Evolutionary conservation across 208 protist genomes (phyloP).

Genomic region (Acanthamoeba healyi): DNA sequence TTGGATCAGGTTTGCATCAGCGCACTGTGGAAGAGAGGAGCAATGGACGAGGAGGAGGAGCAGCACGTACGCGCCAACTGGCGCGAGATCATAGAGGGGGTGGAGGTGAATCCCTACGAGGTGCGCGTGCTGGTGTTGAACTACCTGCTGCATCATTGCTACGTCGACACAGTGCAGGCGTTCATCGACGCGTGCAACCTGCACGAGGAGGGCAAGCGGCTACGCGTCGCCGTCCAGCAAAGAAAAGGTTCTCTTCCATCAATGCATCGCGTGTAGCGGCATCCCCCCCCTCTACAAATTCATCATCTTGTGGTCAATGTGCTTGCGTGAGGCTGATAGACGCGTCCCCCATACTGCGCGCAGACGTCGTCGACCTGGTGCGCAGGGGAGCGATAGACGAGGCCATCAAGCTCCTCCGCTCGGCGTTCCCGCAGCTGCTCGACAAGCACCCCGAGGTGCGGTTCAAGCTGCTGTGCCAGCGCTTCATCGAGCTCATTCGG

Average conservation of each 20-base stretch:
- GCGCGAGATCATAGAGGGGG: slow-evolving; percentile 1
- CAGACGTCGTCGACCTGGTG: slow-evolving; percentile 23
- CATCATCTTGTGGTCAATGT: slow-evolving; percentile 17
- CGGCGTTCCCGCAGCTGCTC: slow-evolving; percentile 46
- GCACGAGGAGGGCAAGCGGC: neutral
- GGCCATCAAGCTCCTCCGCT: neutral
- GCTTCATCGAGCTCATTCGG: slow-evolving; percentile 59
- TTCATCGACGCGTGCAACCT: slow-evolving; percentile 56
- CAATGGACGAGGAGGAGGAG: neutral
- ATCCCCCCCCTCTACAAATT: too few relatives aligned
- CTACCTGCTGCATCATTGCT: slow-evolving; percentile 68
- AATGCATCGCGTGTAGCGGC: too few relatives aligned
- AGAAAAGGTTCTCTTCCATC: slow-evolving; percentile 1
- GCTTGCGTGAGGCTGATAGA: too few relatives aligned
- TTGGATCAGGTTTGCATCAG: too few relatives aligned
- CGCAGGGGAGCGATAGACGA: slow-evolving; percentile 27
- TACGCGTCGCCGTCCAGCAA: neutral
- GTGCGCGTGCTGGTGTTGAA: slow-evolving; percentile 46
- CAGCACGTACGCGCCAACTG: too few relatives aligned
- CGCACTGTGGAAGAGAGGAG: too few relatives aligned
- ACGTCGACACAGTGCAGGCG: slow-evolving; percentile 43
- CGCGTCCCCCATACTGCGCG: too few relatives aligned
- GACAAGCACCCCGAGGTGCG: slow-evolving; percentile 48
- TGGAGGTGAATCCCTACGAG: slow-evolving; percentile 31
- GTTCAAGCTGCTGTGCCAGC: slow-evolving; percentile 60